phyloP scores from a whole-genome alignment of 2,329 filamentous ascomycete species.

The Grosmannia huntii region DNA sequence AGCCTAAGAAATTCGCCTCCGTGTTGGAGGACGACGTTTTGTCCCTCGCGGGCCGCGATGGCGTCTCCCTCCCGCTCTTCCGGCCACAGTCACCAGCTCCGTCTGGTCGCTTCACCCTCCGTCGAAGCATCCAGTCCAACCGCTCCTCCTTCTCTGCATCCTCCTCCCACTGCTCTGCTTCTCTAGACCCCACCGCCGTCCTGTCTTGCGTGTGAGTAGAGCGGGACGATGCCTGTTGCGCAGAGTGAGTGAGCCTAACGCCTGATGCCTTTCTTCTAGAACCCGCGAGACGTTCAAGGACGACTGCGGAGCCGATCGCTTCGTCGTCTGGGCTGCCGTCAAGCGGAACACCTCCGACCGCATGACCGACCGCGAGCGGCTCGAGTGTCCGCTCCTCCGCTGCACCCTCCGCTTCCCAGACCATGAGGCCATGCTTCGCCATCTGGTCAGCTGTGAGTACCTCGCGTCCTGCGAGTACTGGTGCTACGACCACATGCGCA shows the following conservation, averaged over 20 bases:
- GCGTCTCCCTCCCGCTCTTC: neutral
- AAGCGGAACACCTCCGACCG: conserved; percentile 36
- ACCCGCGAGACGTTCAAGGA: conserved; percentile 30
- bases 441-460: conserved; percentile 35
- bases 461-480: conserved; percentile 39
- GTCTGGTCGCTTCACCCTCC: conserved; percentile 10
- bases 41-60: conserved; percentile 2
- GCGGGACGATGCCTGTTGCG: neutral
- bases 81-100: conserved; percentile 10
- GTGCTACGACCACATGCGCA: conserved; percentile 40
- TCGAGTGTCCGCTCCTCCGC: conserved; percentile 38
- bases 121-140: conserved; percentile 7
- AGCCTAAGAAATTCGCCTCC: conserved; percentile 12
- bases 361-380: conserved; percentile 33
- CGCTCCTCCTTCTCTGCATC: neutral
- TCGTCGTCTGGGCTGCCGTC: conserved; percentile 44
- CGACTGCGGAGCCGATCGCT: conserved; percentile 39
- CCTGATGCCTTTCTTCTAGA: conserved; percentile 19
- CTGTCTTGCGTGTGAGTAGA: conserved; percentile 13
- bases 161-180: neutral
- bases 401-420: conserved; percentile 36
- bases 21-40: conserved; percentile 11
- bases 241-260: neutral
- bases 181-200: neutral
- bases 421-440: conserved; percentile 42